These are phyloP conservation scores for Suaeda aralocaspica DNA, from an alignment of 148 eudicot genomes.

Conservation along the genomic window DNA sequence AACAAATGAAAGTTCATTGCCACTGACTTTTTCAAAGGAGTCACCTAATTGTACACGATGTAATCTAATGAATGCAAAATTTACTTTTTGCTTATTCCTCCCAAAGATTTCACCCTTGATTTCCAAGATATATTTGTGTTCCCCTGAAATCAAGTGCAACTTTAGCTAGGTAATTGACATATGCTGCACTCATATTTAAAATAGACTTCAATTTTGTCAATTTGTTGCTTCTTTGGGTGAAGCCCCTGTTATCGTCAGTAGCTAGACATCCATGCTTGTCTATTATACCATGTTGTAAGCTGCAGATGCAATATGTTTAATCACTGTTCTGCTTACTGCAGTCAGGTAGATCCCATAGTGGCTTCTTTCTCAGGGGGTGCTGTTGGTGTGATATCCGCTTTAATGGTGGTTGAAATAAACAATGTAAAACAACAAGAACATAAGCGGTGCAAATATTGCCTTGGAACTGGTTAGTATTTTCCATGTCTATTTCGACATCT, in stretches of 20 bases:
- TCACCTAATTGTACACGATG: no score
- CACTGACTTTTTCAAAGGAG: no score
- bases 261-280: neutral
- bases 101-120: neutral
- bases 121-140: neutral
- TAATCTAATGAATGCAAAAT: no score
- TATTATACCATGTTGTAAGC: neutral
- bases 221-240: neutral
- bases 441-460: conserved; percentile 95
- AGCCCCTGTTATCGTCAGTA: neutral
- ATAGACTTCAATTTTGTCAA: neutral
- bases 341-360: conserved; percentile 94
- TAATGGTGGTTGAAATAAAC: conserved; percentile 98
- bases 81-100: no score
- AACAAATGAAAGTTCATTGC: no score
- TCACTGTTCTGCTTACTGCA: conserved; percentile 30
- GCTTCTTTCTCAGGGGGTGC: conserved; percentile 99
- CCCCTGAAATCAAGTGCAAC: neutral
- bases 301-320: neutral
- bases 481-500: neutral
- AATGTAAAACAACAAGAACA: conserved; percentile 94
- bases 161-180: neutral
- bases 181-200: no score
- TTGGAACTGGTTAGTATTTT: conserved; percentile 70
- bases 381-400: conserved; percentile 92